phyloP scores from a whole-genome alignment of 371 early-diverging fungal genomes.

The Haplosporangium sp. region DNA sequence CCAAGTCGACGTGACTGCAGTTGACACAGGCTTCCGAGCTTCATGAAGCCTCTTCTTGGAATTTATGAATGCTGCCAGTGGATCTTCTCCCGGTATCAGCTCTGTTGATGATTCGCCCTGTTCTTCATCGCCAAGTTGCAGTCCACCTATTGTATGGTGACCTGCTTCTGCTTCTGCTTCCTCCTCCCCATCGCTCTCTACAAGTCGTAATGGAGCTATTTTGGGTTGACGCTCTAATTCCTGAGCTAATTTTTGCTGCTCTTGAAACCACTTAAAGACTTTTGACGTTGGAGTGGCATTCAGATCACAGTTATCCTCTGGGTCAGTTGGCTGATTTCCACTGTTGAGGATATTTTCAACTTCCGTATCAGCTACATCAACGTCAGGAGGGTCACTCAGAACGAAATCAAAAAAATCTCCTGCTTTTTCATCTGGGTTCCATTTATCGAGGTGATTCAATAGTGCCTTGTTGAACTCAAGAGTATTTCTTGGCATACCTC shows the following conservation, averaged over 20 bases:
- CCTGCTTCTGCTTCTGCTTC: not conserved
- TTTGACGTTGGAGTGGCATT: conserved; percentile 42
- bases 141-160: not conserved
- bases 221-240: conserved; percentile 36
- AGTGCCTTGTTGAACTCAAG: conserved; percentile 39
- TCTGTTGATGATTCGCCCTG: not conserved
- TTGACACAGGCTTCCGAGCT: not conserved
- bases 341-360: conserved; percentile 23
- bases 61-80: conserved; percentile 21
- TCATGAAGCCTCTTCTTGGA: conserved; percentile 7
- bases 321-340: conserved; percentile 2
- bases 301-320: conserved; percentile 7
- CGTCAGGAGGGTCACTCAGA: conserved; percentile 52
- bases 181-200: conserved; percentile 3
- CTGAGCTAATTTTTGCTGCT: conserved; percentile 37
- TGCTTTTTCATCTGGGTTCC: conserved; percentile 37
- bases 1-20: not conserved
- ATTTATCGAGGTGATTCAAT: conserved; percentile 38
- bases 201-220: conserved; percentile 21
- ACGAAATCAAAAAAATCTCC: conserved; percentile 45
- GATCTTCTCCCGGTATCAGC: conserved; percentile 35
- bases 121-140: not conserved
- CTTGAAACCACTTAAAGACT: conserved; percentile 47
- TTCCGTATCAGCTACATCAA: conserved; percentile 36
- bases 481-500: not conserved